Evolutionary conservation across 768 basidiomycete species (phyloP).

Genomic region (Amanita jacksonii): DNA sequence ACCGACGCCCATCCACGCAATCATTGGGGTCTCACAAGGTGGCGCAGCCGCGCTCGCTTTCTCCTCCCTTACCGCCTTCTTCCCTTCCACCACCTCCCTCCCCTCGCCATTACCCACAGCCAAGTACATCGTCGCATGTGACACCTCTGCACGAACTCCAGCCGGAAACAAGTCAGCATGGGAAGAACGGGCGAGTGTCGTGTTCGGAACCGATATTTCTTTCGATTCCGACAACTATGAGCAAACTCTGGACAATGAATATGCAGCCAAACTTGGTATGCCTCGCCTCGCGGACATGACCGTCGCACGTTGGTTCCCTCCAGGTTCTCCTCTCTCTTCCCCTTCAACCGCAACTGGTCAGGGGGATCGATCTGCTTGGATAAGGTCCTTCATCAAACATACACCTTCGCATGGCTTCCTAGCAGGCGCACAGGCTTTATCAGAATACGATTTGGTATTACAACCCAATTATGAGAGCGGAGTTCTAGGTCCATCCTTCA

Average conservation of each 20-base stretch:
- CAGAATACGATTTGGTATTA: slow-evolving; percentile 31
- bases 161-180: slow-evolving; percentile 39
- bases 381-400: slow-evolving; percentile 26
- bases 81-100: slow-evolving; percentile 9
- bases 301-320: slow-evolving; percentile 40
- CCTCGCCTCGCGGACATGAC: slow-evolving; percentile 38
- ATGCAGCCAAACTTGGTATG: slow-evolving; percentile 16
- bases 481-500: slow-evolving; percentile 5
- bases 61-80: slow-evolving; percentile 24
- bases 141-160: slow-evolving; percentile 35
- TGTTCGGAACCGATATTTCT: slow-evolving; percentile 14
- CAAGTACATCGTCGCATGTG: slow-evolving; percentile 36
- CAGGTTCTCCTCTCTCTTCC: slow-evolving; percentile 18
- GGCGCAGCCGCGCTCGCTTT: slow-evolving; percentile 42
- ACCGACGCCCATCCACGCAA: slow-evolving; percentile 28
- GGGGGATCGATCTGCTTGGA: slow-evolving; percentile 17
- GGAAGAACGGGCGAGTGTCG: slow-evolving; percentile 34
- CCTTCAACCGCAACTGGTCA: neutral
- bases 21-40: slow-evolving; percentile 47
- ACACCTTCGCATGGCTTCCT: slow-evolving; percentile 36
- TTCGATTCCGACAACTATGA: slow-evolving; percentile 2
- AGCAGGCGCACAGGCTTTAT: slow-evolving; percentile 35
- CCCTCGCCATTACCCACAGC: slow-evolving; percentile 14
- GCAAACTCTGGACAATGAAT: slow-evolving; percentile 9
- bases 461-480: neutral